Evolutionary conservation across 345 rosid genomes (phyloP), one percentile per base, ranked within the genome.

Genomic region (Eucalyptus cloeziana): DNA sequence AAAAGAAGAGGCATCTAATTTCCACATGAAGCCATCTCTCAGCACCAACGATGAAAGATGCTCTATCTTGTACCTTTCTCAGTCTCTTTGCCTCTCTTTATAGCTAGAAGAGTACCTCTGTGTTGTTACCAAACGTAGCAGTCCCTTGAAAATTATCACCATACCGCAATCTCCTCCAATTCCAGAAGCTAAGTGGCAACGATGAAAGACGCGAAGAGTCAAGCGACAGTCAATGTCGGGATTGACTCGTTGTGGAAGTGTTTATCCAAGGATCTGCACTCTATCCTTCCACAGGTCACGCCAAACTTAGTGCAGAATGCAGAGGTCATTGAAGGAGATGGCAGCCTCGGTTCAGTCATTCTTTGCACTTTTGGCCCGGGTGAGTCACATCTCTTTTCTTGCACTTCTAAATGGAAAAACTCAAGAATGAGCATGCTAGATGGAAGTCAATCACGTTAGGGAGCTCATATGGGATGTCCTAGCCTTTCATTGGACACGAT

Each of bases 261-360:
- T 80, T 54, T 94, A 79, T 51, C 91, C 45, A 80, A 91, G 90
- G 92, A 94, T 88, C 30, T 94, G 85, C 89, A 58, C 54, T 83
- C 56, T n/a, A 45, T 90, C 47, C 17, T 89, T 88, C 92, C 94
- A 43, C 87, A 37, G 43, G 31, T 88, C 85, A 51, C 87, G 37
- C 94, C 92, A 33, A 81, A 67, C 47, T 56, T 90, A 13, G 92
- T 93, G 90, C 87, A 90, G 87, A 89, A 89, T 58, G 92, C 67
- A 15, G 51, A 90, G 33, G 49, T 91, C 15, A 87, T 92, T 76
- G 93, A 93, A 92, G 95, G 93, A 69, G 93, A 92, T 88, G 94
- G 93, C 49, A 89, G 92, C 80, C 90, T 91, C 52, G 92, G 89
- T n/a, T 83, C 95, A 8, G 87, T 92, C 49, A 51, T 88, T 22